Evolutionary conservation across 2,329 filamentous ascomycete species (phyloP), one percentile per base, ranked within the genome.

Genomic region (Verticillium longisporum): DNA sequence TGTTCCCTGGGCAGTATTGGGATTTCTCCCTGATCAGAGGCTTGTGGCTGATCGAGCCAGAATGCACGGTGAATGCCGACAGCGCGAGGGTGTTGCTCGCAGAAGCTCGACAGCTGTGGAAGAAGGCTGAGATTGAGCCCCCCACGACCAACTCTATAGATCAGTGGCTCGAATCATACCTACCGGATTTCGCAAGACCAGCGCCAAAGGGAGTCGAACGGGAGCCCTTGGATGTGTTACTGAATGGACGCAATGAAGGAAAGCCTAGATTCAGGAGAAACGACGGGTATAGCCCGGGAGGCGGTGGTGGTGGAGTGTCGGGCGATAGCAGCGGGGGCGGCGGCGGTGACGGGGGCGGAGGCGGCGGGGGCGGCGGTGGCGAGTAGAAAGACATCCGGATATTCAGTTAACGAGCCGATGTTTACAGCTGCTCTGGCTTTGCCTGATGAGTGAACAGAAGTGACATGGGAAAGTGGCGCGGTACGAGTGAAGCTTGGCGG

Each of bases 1-100:
- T 64, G 10, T 64, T 60, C 18, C 63, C 63, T 4, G 63, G 58
- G 2, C 61, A 14, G 31, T 64, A 64, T 54, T 64, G 63, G 63
- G 10, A 54, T 5, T 63, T 60, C 54, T 62, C 60, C 11, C 59
- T 63, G 21, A 31, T 9, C 5, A 56, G 57, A 9, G 58, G 60
- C 13, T 57, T 58, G 9, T 59, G 63, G 33, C 38, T 64, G 13
- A 32, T 63, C 13, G 62, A 64, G 41, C 60, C 45, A 26, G 45
- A 50, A 7, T 13, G 61, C 18, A 58, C 57, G 34, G 31, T 14
- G 3, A 53, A 13, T 2, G 6, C 56, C 5, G 32, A 18, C 18
- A 2, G 36, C 60, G 15, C 3, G 5, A 1, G 56, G 45, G 45
- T 50, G 45, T 18, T 50, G 18, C 45, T 50, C 18, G 45, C 45